Evolutionary conservation across 441 rosid species (phyloP).

Genomic region (Breynia disticha): DNA sequence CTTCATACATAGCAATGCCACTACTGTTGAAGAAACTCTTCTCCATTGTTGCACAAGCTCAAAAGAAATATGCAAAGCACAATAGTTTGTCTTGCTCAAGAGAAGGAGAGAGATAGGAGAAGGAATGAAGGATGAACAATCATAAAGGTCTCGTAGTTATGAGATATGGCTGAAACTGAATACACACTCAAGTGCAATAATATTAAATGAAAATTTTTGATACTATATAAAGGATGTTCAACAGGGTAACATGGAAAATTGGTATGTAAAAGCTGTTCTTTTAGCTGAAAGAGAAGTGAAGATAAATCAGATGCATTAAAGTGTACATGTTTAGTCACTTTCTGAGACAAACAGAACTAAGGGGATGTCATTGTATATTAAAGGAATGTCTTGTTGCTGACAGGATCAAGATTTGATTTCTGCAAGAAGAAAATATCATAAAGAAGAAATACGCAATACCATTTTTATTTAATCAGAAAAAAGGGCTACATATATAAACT

Average conservation of each 20-base stretch:
- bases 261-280: constrained; percentile 27
- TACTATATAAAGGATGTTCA: constrained; percentile 33
- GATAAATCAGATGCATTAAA: constrained; percentile 15
- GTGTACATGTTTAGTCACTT: constrained; percentile 14
- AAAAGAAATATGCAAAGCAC: not conserved
- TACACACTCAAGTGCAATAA: constrained; percentile 11
- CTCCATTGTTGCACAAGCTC: constrained; percentile 27
- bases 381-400: constrained; percentile 17
- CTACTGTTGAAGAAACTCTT: constrained; percentile 5
- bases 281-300: constrained; percentile 3
- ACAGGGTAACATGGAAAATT: constrained; percentile 30
- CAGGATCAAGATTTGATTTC: not conserved
- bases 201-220: constrained; percentile 19
- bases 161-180: constrained; percentile 19
- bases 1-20: constrained; percentile 16
- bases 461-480: too few species aligned
- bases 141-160: constrained; percentile 9
- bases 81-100: not conserved
- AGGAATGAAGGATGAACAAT: constrained; percentile 7
- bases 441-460: not conserved
- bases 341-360: constrained; percentile 19
- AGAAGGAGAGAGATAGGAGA: constrained; percentile 7
- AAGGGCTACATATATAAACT: too few species aligned
- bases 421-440: not conserved
- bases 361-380: constrained; percentile 7